Base-by-base conservation (phyloP, 108 stramenopile species). In the Asterionellopsis glacialis region DNA sequence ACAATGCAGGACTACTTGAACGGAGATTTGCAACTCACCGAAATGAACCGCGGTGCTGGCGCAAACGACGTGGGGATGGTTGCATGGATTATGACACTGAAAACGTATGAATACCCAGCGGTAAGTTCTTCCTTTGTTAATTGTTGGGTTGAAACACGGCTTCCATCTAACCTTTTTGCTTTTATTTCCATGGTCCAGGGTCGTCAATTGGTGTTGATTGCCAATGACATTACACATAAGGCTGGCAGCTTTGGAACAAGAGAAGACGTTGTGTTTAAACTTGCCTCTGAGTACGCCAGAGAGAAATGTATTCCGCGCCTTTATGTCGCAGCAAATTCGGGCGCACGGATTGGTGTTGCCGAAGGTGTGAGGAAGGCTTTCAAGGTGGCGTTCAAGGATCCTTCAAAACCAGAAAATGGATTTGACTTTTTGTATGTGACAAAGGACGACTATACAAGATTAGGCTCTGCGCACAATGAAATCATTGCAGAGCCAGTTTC, bases 11-110 rank as follows among this genome's bases (percentile, higher is more conserved):
- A 95, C 58, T 95, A 95, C 57, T 55, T 80, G 13, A 72, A 81
- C 43, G 90, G 88, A 10, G 71, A 90, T 28, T 71, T 95, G 41
- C 92, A 95, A 60, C 73, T 97, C 22, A 75, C 81, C 41, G 83
- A 95, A 67, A 72, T 78, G n/a, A 75, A 85, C 27, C 73, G 97
- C 27, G 79, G 79, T 12, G 87, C 97, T 16, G 99, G 98, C 19
- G 80, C 81, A 50, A 99, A 99, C 75, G 85, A 97, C 84, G 94
- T 98, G 57, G 97, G 96, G 52, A 99, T 99, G 99, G 98, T 99
- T 41, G 99, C 97, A 11, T 99, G 99, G 99, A 79, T 91, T 41
- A 79, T 97, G 75, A 83, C 76, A 44, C 67, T 98, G n/a, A 82
- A 82, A 57, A 98, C 99, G 25, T 93, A 97, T 5, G 97, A 98